Percentiles rank a stretch among this genome's conserved stretches.
Evolutionary conservation across 108 stramenopile genomes (phyloP).

Genomic region (Discostella stelligeroides): DNA sequence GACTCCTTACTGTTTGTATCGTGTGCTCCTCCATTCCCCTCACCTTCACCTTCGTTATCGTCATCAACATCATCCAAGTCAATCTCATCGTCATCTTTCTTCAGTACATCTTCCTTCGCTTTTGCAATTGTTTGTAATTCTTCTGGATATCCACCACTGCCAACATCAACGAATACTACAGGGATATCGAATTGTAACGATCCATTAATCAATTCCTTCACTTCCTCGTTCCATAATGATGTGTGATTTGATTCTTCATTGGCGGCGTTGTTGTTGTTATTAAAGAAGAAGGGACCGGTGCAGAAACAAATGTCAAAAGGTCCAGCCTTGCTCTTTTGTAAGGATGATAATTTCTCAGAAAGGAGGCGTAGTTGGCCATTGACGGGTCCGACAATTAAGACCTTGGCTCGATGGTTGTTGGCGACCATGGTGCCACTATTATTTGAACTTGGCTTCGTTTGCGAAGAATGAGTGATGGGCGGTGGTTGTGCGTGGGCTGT

Average conservation of each 20-base stretch:
- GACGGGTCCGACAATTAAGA: constrained; percentile 71
- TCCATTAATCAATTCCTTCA: constrained; percentile 11
- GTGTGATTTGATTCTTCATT: not conserved
- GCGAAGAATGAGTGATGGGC: no score
- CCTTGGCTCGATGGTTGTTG: constrained; percentile 55
- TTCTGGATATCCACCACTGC: constrained; percentile 19
- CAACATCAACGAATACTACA: constrained; percentile 51
- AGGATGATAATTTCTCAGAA: constrained; percentile 51
- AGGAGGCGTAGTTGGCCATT: constrained; percentile 56
- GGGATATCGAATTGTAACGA: constrained; percentile 36
- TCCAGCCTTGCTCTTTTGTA: constrained; percentile 81
- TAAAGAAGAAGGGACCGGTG: constrained; percentile 61
- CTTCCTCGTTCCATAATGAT: constrained; percentile 17
- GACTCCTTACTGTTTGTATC: not conserved
- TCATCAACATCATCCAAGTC: constrained; percentile 31
- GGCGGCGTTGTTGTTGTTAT: not conserved
- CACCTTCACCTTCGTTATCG: constrained; percentile 12
- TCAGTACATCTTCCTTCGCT: constrained; percentile 6
- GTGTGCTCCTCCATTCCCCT: no score
- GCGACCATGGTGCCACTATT: no score
- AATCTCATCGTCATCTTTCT: constrained; percentile 42
- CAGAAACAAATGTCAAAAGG: constrained; percentile 83
- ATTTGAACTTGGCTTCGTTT: no score
- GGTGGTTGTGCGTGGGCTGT: no score
- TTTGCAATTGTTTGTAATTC: not conserved